Base-by-base conservation (phyloP, 805 yeast genomes). In the Nakazawaea wickerhamii region DNA sequence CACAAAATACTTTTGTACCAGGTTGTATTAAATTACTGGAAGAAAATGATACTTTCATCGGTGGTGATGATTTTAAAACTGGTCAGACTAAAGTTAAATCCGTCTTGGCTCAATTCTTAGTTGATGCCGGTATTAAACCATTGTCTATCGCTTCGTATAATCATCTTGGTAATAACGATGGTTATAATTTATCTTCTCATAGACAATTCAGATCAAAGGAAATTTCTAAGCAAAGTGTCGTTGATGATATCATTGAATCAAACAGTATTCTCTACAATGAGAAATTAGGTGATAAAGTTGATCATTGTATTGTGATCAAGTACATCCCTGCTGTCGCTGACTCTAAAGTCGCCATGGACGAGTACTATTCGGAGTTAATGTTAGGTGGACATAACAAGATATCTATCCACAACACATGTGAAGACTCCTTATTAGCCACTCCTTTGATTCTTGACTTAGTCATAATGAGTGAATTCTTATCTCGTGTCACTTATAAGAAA, bases 321-420 rank as follows among this genome's bases (percentile, higher is more conserved):
- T 89, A 90, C 64, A 68, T 91, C 60, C 84, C 86, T 44, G 96
- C 97, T 7, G 97, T 90, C 38, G 96, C 95, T 30, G 98, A 90
- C 65, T 81, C 93, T 50, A 90, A 90, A 71, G 96, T 90, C 50
- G 98, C 98, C 41, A 91, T 90, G 97, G 98, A 90, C 65, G 97
- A 91, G 69, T 90, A 90, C 70, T 88, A 91, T 70, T 84, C 95
- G 44, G 97, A 90, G 67, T 79, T 90, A 60, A 91, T 90, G 97
- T 75, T 90, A 55, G 98, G 98, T 48, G 98, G 98, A 35, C 96
- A 90, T 69, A 91, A 90, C 71, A 84, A 93, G 60, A 84, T 90
- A 52, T 81, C 95, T 37, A 84, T 91, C 59, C 95, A 90, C 68
- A 90, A 91, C 61, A 95, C 91, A 32, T 90, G 98, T 66, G 98